These are phyloP conservation scores for Xylariaceae sp. DNA, from an alignment of 2,329 filamentous ascomycete genomes.

Conservation along the genomic window DNA sequence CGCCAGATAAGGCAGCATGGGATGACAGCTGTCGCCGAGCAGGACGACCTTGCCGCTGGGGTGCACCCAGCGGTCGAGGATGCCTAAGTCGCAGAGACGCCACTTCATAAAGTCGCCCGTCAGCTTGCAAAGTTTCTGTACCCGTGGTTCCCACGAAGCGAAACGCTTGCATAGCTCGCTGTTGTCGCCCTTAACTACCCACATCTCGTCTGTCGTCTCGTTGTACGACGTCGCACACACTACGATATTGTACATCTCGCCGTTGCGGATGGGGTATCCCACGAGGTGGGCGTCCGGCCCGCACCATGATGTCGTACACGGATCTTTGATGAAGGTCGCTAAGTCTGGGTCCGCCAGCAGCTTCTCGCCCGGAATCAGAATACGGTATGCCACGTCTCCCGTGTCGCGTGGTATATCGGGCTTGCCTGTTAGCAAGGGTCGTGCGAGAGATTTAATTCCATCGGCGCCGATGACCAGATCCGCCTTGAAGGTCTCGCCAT, in stretches of 20 bases:
- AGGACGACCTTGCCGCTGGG: conserved; percentile 29
- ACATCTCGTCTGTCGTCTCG: background rate
- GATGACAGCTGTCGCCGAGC: conserved; percentile 43
- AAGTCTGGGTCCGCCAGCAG: conserved; percentile 27
- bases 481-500: conserved; percentile 18
- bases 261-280: conserved; percentile 30
- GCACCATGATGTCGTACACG: conserved; percentile 32
- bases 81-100: conserved; percentile 41
- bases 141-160: conserved; percentile 33
- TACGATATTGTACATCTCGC: conserved; percentile 34
- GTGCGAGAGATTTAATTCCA: conserved; percentile 25
- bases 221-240: conserved; percentile 23
- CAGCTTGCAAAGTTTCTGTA: conserved; percentile 29
- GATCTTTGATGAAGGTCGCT: conserved; percentile 25
- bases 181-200: conserved; percentile 27
- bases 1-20: conserved; percentile 47
- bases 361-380: conserved; percentile 28
- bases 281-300: conserved; percentile 33
- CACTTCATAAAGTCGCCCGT: conserved; percentile 42
- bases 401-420: conserved; percentile 26
- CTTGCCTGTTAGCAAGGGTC: conserved; percentile 24
- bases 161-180: conserved; percentile 35
- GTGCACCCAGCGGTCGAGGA: conserved; percentile 39
- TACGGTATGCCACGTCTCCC: conserved; percentile 35
- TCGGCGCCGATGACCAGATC: conserved; percentile 24